Base-by-base conservation (phyloP, 129 eudicot species). In the Arctium minus region DNA sequence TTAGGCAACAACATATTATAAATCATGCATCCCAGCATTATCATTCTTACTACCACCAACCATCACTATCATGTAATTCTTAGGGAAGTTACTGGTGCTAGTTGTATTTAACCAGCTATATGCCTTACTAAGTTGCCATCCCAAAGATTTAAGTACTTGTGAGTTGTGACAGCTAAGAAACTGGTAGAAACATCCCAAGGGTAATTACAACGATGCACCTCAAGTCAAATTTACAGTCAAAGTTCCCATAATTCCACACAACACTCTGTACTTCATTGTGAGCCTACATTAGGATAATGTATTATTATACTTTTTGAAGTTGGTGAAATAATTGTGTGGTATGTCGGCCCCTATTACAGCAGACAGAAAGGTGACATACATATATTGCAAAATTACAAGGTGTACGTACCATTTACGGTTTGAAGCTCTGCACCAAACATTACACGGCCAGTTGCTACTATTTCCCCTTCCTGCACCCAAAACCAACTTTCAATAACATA, bases 391-490 rank as follows among this genome's bases (percentile, higher is more conserved):
- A 83, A 42, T 9, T 4, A 74, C 4, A 32, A 78, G 38, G 31
- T 29, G 44, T 30, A 77, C 86, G 2, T 89, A 95, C 98, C 94
- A 76, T 80, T 87, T 30, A 56, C 75, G 30, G 71, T 79, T 65
- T 86, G 89, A 86, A 93, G 97, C 78, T 89, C 88, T 31, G 89
- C 88, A 77, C 96, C 96, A 79, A 88, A 85, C 85, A 68, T 94
- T 60, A 92, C 92, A 8, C 88, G 85, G 32, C 93, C 97, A 80
- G 83, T 79, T 22, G 78, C 94, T 78, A 48, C n/a, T 56, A 92
- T 86, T 85, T 95, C 97, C 71, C 98, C 97, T 37, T 95, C 98
- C 98, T 94, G 85, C 84, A 89, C 44, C 65, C 33, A 77, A 80
- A 29, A 46, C 17, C 69, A 75, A 18, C 50, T 67, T 12, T 10